Conservation (phyloP, 1,284 basidiomycete species). For the Rhodotorula mucilaginosa region DNA sequence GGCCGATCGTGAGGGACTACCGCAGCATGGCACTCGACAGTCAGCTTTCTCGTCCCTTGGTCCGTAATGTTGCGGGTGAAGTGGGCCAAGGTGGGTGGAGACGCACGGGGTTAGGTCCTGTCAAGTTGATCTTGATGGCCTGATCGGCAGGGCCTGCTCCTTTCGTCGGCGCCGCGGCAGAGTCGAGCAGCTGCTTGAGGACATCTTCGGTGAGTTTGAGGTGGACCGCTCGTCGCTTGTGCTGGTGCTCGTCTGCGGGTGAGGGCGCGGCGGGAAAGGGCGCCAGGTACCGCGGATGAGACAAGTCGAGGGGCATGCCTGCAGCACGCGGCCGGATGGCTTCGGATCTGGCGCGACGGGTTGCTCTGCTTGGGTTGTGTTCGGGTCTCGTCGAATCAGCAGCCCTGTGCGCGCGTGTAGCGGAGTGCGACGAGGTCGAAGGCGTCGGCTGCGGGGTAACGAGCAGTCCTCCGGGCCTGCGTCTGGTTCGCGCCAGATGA, state of each 20-base stretch:
- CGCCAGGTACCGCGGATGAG: conserved; percentile 21
- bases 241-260: neutral
- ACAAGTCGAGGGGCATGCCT: conserved; percentile 29
- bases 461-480: too few relatives aligned
- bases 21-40: neutral
- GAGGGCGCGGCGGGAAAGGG: conserved; percentile 9
- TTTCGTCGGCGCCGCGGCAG: conserved; percentile 1
- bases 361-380: neutral
- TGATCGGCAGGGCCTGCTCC: neutral
- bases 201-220: conserved; percentile 30
- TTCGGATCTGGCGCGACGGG: neutral
- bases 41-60: too few relatives aligned
- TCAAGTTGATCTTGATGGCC: conserved; percentile 9
- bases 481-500: too few relatives aligned
- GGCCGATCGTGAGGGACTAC: conserved; percentile 28
- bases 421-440: too few relatives aligned
- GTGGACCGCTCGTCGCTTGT: conserved; percentile 25
- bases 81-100: too few relatives aligned
- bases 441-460: too few relatives aligned
- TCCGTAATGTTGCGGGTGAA: too few relatives aligned
- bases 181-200: conserved; percentile 21
- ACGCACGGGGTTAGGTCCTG: conserved; percentile 5
- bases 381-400: neutral
- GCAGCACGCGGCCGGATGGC: neutral
- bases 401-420: too few relatives aligned